These are phyloP conservation scores for Phytophthora agathidicida DNA, from an alignment of 352 stramenopile species.

Conservation along the genomic window DNA sequence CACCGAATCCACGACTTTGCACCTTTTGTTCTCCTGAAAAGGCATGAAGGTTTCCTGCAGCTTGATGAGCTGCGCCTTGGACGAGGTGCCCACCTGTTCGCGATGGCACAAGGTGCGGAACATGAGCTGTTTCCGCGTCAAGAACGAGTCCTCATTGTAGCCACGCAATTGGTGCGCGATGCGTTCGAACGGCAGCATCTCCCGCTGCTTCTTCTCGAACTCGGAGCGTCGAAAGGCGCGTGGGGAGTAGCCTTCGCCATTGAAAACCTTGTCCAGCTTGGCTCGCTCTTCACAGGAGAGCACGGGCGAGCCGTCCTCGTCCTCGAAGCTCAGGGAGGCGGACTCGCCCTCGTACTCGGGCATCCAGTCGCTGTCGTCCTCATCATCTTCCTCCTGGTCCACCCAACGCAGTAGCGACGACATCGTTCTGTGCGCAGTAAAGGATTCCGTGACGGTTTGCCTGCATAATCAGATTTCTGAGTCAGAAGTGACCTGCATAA, in stretches of 20 bases:
- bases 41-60: conserved; percentile 85
- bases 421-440: conserved; percentile 16
- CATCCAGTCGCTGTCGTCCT: conserved; percentile 36
- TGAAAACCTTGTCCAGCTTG: conserved; percentile 70
- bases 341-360: conserved; percentile 32
- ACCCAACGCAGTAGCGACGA: conserved; percentile 34
- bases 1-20: conserved; percentile 70
- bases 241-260: conserved; percentile 61
- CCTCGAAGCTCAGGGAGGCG: conserved; percentile 29
- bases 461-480: conserved; percentile 30
- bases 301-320: conserved; percentile 38
- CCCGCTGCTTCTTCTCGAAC: conserved; percentile 61
- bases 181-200: conserved; percentile 52
- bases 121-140: conserved; percentile 42
- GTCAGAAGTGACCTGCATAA: too few relatives aligned
- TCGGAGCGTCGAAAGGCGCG: conserved; percentile 67
- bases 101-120: conserved; percentile 70
- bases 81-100: conserved; percentile 68
- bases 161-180: conserved; percentile 73
- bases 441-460: conserved; percentile 4
- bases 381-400: conserved; percentile 33
- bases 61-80: conserved; percentile 67
- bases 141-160: conserved; percentile 44
- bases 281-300: conserved; percentile 56
- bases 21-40: conserved; percentile 83